These are phyloP conservation scores for Zoysia pacifica DNA, from an alignment of 176 grass and related monocot genomes.

Conservation along the genomic window DNA sequence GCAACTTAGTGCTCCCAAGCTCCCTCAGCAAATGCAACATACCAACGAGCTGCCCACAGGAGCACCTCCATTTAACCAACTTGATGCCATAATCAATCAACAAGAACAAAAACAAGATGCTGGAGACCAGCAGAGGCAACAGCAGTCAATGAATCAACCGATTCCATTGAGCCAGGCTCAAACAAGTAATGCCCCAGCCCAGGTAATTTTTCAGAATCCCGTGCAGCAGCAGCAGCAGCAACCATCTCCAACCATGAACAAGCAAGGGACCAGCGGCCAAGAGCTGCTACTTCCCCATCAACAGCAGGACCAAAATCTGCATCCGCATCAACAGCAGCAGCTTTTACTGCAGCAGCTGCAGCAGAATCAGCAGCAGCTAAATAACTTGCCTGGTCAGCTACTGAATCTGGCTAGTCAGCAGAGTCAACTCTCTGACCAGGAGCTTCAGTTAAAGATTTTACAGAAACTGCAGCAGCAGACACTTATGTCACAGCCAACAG, in stretches of 20 bases:
- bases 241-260: slow-evolving; percentile 45
- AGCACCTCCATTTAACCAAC: slow-evolving; percentile 55
- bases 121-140: slow-evolving; percentile 58
- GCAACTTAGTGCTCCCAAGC: slow-evolving; percentile 67
- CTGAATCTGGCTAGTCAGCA: slow-evolving; percentile 66
- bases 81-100: slow-evolving; percentile 46
- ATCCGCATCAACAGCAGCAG: slow-evolving; percentile 48
- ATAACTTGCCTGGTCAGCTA: slow-evolving; percentile 58
- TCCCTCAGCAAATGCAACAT: slow-evolving; percentile 72
- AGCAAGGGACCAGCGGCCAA: slow-evolving; percentile 36
- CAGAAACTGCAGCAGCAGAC: slow-evolving; percentile 83
- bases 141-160: slow-evolving; percentile 52
- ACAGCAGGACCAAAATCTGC: slow-evolving; percentile 53
- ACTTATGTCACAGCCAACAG: slow-evolving; percentile 57
- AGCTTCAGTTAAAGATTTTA: slow-evolving; percentile 76
- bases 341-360: slow-evolving; percentile 67
- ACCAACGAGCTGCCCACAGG: slow-evolving; percentile 61
- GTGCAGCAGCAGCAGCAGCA: slow-evolving; percentile 51
- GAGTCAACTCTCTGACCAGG: slow-evolving; percentile 59
- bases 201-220: slow-evolving; percentile 77
- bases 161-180: slow-evolving; percentile 72
- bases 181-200: slow-evolving; percentile 63
- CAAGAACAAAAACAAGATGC: slow-evolving; percentile 69
- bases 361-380: slow-evolving; percentile 57
- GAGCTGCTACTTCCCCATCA: slow-evolving; percentile 40